Conservation (phyloP, 2,329 filamentous ascomycete species). For the Diaporthe sp. region DNA sequence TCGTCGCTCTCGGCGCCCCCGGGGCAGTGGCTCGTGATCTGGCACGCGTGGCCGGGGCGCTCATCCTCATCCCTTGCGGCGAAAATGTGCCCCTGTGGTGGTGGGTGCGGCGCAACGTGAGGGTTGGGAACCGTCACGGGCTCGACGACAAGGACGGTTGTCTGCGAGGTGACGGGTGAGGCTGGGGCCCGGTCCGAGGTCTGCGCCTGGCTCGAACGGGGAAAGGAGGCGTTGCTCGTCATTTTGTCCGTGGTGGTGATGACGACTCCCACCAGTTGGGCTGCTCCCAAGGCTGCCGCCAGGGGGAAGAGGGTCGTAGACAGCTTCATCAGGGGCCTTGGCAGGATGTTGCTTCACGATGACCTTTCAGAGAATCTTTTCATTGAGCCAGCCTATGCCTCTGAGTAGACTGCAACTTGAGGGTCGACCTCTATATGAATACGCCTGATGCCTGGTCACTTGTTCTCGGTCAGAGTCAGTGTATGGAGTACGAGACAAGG, state of each 20-base stretch:
- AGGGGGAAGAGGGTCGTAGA: not conserved
- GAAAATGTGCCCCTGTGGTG: not conserved
- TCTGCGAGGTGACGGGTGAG: not conserved
- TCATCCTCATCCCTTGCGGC: not conserved
- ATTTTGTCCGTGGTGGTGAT: not conserved
- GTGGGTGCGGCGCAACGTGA: not conserved
- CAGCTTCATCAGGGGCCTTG: not conserved
- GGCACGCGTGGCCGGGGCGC: not conserved
- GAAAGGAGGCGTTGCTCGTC: not conserved
- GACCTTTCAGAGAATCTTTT: too few species aligned
- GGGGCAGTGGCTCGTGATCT: conserved; percentile 12
- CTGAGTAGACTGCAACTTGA: not conserved
- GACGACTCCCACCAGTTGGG: not conserved
- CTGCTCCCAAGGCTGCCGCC: not conserved
- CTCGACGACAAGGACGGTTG: not conserved
- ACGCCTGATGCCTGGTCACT: not conserved
- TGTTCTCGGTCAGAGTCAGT: too few species aligned
- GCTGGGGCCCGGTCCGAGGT: not conserved
- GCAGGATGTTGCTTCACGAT: too few species aligned
- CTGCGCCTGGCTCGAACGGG: not conserved
- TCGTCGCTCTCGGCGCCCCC: not conserved
- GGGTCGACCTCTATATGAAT: not conserved
- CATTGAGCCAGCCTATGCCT: too few species aligned
- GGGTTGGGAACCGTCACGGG: not conserved
- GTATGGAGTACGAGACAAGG: too few species aligned